Base-by-base conservation (phyloP, 805 yeast genomes). In the Wickerhamiella azyma region DNA sequence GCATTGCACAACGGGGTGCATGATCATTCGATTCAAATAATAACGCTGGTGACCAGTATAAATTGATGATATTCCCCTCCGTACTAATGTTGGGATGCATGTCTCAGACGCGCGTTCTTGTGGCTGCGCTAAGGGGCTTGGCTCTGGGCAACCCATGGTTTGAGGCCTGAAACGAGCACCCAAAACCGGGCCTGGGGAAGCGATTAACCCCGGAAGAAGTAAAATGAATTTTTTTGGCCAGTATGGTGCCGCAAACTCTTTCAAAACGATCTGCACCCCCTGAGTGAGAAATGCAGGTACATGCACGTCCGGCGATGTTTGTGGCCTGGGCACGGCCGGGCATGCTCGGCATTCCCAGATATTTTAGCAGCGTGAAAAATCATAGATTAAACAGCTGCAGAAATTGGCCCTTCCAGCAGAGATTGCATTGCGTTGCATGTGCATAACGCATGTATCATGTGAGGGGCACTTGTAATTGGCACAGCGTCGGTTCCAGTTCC, bases 21-120 rank as follows among this genome's bases (percentile, higher is more conserved):
- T 21, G 7, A 5, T 5, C 24, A 21, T 5, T 21, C 24, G 6
- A 7, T 21, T 21, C 7, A 21, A 21, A 21, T 5, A 21, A 21
- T 21, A 21, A 21, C 7, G 7, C 24, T 5, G 24, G 24, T 7
- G 24, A 21, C 24, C 24, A 4, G 7, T 21, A 21, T 21, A 21
- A 21, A 21, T 5, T 5, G 24, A 7, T 21, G 24, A 21, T 21
- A 21, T 21, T 21, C 24, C 24, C 24, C 6, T 7, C 24, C 24
- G 7, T 7, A 4, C n/a, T 4, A 28, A 28, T 28, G 30, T 28
- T 28, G 26, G 41, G 30, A 26, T 38, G 41, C 35, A 39, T 13
- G 41, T 39, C 41, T 39, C 41, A 39, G 41, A 39, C 35, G 35
- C 35, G 13, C 41, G 33, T n/a, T 28, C n/a, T 28, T 6, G n/a